These are phyloP conservation scores for Flammula alnicola DNA, from an alignment of 1,284 basidiomycete genomes.

Conservation along the genomic window DNA sequence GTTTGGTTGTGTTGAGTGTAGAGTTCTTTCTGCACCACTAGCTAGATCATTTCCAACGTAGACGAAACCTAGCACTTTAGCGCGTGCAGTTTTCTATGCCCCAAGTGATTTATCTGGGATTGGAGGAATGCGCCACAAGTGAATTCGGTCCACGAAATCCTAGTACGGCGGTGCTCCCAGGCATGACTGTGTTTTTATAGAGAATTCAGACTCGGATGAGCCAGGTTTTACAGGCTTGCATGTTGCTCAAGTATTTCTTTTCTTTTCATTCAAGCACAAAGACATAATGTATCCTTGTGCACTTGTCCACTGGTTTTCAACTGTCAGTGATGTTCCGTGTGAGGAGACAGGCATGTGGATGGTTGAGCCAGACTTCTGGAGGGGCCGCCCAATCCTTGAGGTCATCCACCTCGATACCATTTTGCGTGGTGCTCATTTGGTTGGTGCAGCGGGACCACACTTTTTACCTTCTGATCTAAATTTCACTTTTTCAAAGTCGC, in stretches of 20 bases:
- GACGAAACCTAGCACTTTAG: too few species aligned
- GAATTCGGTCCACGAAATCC: constrained; percentile 23
- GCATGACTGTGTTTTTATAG: constrained; percentile 31
- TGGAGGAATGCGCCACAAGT: constrained; percentile 25
- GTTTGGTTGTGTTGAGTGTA: too few species aligned
- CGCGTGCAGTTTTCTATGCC: constrained; percentile 31
- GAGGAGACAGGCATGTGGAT: constrained; percentile 34
- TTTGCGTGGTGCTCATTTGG: constrained; percentile 10
- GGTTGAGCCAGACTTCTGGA: constrained; percentile 24
- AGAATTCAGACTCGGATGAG: constrained; percentile 11
- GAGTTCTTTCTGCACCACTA: too few species aligned
- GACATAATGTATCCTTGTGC: constrained; percentile 26
- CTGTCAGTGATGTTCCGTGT: constrained; percentile 22
- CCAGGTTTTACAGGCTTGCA: constrained; percentile 23
- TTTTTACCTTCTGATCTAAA: constrained; percentile 2
- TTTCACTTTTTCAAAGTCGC: constrained; percentile 5
- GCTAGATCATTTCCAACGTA: too few species aligned
- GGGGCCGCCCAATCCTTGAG: constrained; percentile 2
- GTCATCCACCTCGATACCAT: constrained; percentile 18
- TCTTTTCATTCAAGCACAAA: constrained; percentile 27
- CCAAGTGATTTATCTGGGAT: constrained; percentile 33
- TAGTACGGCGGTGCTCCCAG: constrained; percentile 25
- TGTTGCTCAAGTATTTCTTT: constrained; percentile 25
- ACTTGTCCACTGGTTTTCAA: constrained; percentile 29
- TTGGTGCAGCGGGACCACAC: neutral